Evolutionary conservation across 208 protist genomes (phyloP), one percentile per base, ranked within the genome.

Genomic region (Tritrichomonas foetus): DNA sequence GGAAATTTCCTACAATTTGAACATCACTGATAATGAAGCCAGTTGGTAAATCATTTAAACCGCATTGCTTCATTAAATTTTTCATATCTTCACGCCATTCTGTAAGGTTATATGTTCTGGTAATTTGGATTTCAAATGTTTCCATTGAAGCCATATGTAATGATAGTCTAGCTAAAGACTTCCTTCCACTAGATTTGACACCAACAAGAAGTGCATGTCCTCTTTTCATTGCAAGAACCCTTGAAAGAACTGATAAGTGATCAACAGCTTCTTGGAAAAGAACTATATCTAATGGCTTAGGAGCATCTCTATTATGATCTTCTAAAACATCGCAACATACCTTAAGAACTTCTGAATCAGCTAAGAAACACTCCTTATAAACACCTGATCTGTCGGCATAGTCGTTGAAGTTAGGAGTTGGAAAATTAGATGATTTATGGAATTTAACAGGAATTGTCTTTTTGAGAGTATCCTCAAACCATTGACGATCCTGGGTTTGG

Each of bases 251-350:
- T 11, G 97, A 96, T 14, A 99, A 95, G 95, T 99, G 98, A 93
- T 98, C 96, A 95, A 98, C 95, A 0, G 98, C 98, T 93, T 99
- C 98, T 84, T 97, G 95, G 96, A 99, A 99, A 94, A 99, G 98
- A 53, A 99, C 98, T 2, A 99, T 96, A 78, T 98, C 96, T 44
- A 97, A 94, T 69, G 97, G 96, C 66, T 97, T 97, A 93, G 98
- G 97, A 95, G 96, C 96, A 94, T 97, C 96, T 93, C 97, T 96
- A 94, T 98, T 99, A 94, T 98, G 98, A 66, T 97, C 96, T 92
- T 96, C 96, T 82, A 98, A 96, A 94, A 97, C 98, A 89, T 98
- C 96, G 66, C 94, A 66, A 20, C 95, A 94, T 14, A 61, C 47
- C 33, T 20, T 89, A 16, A 89, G 44, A 33, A 89, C 30, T 20